phyloP scores from a whole-genome alignment of 106 monocot species.

The Vanilla planifolia region DNA sequence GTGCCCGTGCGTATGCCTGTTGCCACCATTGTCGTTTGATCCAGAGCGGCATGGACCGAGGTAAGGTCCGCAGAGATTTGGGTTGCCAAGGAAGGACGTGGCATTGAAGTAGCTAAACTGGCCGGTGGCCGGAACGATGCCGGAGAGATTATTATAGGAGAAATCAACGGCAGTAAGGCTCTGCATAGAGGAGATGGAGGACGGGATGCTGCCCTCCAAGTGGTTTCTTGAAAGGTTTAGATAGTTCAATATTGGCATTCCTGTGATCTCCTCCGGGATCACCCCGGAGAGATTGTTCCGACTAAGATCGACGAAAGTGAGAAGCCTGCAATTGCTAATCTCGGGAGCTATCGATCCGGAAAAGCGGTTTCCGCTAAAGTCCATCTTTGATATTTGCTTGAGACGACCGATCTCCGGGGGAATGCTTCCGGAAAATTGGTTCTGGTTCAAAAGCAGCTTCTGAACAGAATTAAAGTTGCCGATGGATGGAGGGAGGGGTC shows the following conservation, averaged over 20 bases:
- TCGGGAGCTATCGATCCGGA: constrained; percentile 38
- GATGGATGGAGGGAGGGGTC: constrained; percentile 52
- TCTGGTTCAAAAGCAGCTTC: constrained; percentile 64
- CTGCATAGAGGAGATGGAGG: constrained; percentile 74
- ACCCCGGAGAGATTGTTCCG: constrained; percentile 43
- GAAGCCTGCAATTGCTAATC: constrained; percentile 50
- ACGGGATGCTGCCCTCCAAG: constrained; percentile 58
- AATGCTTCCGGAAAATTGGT: constrained; percentile 47
- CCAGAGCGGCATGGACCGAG: constrained; percentile 38
- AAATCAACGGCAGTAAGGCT: constrained; percentile 83
- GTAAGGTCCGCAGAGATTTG: constrained; percentile 53
- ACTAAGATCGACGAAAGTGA: constrained; percentile 66
- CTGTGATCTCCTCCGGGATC: constrained; percentile 40
- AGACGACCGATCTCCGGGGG: constrained; percentile 60
- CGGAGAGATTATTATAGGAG: constrained; percentile 89
- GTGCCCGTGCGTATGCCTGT: constrained; percentile 14
- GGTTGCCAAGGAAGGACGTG: constrained; percentile 74
- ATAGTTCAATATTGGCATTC: constrained; percentile 48
- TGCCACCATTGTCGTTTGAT: constrained; percentile 1
- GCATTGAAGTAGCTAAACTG: constrained; percentile 98
- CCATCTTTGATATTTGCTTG: constrained; percentile 67
- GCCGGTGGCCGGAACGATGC: constrained; percentile 71
- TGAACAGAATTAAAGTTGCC: constrained; percentile 55
- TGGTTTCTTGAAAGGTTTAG: constrained; percentile 50
- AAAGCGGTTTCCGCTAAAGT: constrained; percentile 50